Percentiles rank a stretch among this genome's conserved stretches.
These are phyloP conservation scores for Apiotrichum domesticum DNA, from an alignment of 1,284 basidiomycete species.

Conservation along the genomic window DNA sequence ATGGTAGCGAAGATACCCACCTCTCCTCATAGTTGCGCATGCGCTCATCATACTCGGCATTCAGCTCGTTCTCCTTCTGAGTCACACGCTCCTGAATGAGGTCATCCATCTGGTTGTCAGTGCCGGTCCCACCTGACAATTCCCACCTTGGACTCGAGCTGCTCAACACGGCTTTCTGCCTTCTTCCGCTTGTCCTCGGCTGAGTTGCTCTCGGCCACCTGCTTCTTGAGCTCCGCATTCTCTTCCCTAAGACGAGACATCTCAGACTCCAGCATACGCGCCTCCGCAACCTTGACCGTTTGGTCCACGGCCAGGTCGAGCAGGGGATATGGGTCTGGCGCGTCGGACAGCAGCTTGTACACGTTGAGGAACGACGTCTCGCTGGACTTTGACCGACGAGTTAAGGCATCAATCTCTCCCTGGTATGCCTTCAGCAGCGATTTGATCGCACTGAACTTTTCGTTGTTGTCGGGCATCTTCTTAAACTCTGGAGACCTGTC, in stretches of 20 bases:
- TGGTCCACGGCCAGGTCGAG: slow-evolving; percentile 91
- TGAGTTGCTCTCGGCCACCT: slow-evolving; percentile 59
- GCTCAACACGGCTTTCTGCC: slow-evolving; percentile 64
- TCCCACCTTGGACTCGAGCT: slow-evolving; percentile 73
- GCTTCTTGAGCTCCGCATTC: slow-evolving; percentile 67
- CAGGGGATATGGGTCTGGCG: slow-evolving; percentile 91
- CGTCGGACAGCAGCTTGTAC: slow-evolving; percentile 88
- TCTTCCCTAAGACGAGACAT: slow-evolving; percentile 66
- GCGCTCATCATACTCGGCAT: slow-evolving; percentile 92
- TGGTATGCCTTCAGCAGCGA: slow-evolving; percentile 90
- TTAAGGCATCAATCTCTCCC: slow-evolving; percentile 89
- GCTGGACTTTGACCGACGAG: slow-evolving; percentile 79
- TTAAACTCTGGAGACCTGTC: slow-evolving; percentile 69
- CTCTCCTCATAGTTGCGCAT: slow-evolving; percentile 90
- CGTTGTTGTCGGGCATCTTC: slow-evolving; percentile 73
- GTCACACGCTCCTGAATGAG: slow-evolving; percentile 75
- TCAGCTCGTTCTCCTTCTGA: slow-evolving; percentile 89
- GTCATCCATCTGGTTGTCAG: slow-evolving; percentile 69
- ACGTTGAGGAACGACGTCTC: slow-evolving; percentile 91
- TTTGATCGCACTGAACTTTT: slow-evolving; percentile 80
- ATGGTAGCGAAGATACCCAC: slow-evolving; percentile 49
- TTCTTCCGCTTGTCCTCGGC: slow-evolving; percentile 70
- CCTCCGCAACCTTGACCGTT: slow-evolving; percentile 77
- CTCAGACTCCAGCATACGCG: slow-evolving; percentile 66
- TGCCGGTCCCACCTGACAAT: background rate